phyloP scores from a whole-genome alignment of 2,329 filamentous ascomycete species.

The Talaromyces sp. region DNA sequence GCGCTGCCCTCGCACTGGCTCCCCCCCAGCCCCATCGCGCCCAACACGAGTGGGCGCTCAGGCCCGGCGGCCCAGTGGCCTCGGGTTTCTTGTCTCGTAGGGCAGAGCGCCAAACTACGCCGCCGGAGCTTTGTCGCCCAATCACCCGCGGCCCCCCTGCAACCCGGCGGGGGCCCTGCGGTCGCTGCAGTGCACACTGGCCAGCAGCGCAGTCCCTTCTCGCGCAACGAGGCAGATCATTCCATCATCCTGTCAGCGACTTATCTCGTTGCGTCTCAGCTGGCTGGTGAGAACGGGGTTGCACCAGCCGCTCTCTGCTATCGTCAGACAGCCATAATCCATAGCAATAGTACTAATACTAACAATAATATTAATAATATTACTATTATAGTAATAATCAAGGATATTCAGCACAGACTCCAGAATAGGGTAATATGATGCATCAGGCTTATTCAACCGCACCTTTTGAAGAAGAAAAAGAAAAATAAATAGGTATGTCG shows the following conservation, averaged over 20 bases:
- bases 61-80: no score
- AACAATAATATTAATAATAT: not conserved
- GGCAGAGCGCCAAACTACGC: not conserved
- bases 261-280: no score
- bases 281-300: not conserved
- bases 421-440: no score
- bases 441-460: not conserved
- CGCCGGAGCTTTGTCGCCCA: not conserved
- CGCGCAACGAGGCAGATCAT: not conserved
- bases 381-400: no score
- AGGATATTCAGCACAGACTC: no score
- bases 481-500: no score
- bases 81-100: not conserved
- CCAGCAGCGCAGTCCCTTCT: not conserved
- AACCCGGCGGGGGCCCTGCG: not conserved
- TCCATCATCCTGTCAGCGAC: not conserved
- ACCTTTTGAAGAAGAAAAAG: no score
- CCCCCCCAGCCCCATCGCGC: not conserved
- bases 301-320: not conserved
- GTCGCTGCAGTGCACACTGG: not conserved
- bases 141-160: not conserved
- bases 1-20: not conserved
- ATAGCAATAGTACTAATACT: not conserved
- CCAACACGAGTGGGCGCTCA: no score
- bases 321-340: not conserved